Conservation (phyloP, 345 rosid genomes). For the Brassica juncea region DNA sequence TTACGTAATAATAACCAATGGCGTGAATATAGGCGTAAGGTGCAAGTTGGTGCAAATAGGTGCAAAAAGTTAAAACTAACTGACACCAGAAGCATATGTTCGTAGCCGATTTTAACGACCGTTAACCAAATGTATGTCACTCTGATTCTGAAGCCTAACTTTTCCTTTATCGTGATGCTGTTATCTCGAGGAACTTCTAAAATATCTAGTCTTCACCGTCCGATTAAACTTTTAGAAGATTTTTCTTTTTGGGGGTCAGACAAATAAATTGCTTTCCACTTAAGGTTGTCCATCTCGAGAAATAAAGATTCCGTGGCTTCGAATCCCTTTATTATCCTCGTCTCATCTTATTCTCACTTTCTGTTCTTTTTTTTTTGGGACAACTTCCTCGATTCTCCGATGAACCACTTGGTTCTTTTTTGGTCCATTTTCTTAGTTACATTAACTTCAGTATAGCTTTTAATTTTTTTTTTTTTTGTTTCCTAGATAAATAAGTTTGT, state of each 20-base stretch:
- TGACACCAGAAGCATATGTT: constrained; percentile 24
- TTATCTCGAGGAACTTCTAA: constrained; percentile 8
- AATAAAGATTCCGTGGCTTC: constrained; percentile 18
- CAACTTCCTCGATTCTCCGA: constrained; percentile 12
- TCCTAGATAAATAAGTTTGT: neutral
- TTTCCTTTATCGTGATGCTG: constrained; percentile 14
- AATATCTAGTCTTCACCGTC: constrained; percentile 14
- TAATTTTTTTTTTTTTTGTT: neutral
- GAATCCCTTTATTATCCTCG: constrained; percentile 24
- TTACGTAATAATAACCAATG: constrained; percentile 15
- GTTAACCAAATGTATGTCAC: constrained; percentile 19
- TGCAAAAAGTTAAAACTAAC: neutral
- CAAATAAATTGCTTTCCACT: constrained; percentile 2
- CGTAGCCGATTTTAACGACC: constrained; percentile 31
- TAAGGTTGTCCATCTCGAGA: constrained; percentile 22
- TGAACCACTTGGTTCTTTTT: constrained; percentile 9
- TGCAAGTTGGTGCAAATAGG: constrained; percentile 8
- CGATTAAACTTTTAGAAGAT: constrained; percentile 15
- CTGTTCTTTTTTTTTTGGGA: constrained; percentile 2
- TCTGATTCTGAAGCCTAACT: constrained; percentile 21
- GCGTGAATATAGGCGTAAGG: constrained; percentile 7
- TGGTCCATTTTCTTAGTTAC: neutral
- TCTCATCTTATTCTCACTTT: constrained; percentile 20
- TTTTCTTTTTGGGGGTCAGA: neutral
- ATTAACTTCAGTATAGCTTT: neutral